phyloP scores from a whole-genome alignment of 805 yeast species.

The Suhomyces faveliae region DNA sequence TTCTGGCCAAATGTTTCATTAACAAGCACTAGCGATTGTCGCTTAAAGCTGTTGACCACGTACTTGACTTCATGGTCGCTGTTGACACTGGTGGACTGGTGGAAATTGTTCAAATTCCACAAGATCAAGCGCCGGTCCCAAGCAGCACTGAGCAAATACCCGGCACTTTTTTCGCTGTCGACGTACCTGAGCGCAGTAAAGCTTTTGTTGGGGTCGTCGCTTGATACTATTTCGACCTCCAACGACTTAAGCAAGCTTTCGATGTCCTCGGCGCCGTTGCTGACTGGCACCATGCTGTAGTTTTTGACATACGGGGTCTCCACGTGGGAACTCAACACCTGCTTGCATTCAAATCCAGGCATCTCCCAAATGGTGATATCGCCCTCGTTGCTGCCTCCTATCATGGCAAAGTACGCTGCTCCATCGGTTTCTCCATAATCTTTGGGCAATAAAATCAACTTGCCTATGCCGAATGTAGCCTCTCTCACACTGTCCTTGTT shows the following conservation, averaged over 20 bases:
- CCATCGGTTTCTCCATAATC: constrained; percentile 22
- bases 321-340: constrained; percentile 23
- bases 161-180: background rate
- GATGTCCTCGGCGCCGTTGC: constrained; percentile 15
- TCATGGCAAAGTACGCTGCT: constrained; percentile 40
- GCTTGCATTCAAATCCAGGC: constrained; percentile 56
- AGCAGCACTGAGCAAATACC: constrained; percentile 25
- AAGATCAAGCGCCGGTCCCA: constrained; percentile 25
- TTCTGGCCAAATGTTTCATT: constrained; percentile 31
- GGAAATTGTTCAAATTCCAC: constrained; percentile 25
- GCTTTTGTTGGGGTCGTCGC: constrained; percentile 9
- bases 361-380: constrained; percentile 76
- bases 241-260: constrained; percentile 19
- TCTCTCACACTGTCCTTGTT: constrained; percentile 13
- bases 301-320: constrained; percentile 20
- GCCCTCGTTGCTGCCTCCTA: constrained; percentile 63
- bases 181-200: constrained; percentile 13
- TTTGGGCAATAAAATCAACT: constrained; percentile 45
- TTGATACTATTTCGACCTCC: constrained; percentile 18
- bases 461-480: constrained; percentile 32
- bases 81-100: constrained; percentile 17
- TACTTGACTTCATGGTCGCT: constrained; percentile 17
- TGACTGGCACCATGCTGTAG: constrained; percentile 24
- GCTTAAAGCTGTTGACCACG: constrained; percentile 19
- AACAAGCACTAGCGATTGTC: constrained; percentile 39